Percentiles rank a stretch among this genome's conserved stretches.
Evolutionary conservation across 139 green algal species (phyloP).

Genomic region (Chlorella ohadii): DNA sequence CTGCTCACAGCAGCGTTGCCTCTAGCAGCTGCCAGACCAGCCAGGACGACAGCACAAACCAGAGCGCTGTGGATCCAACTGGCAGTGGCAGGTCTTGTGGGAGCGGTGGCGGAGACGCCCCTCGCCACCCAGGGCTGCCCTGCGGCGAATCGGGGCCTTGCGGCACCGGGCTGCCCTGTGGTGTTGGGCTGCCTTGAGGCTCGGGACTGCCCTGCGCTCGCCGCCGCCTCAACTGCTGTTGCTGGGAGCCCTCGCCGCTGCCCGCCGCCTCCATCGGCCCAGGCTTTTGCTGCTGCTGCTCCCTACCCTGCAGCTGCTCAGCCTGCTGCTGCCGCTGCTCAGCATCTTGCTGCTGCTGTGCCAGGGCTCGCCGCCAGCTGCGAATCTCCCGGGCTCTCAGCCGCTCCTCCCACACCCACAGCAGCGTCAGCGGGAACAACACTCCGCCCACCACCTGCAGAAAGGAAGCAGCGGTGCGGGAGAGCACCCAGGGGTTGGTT

Average conservation of each 20-base stretch:
- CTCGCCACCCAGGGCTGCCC: background rate
- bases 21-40: background rate
- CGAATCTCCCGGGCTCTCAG: background rate
- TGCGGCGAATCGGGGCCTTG: background rate
- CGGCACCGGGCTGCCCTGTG: background rate
- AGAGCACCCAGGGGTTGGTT: background rate
- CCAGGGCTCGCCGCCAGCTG: background rate
- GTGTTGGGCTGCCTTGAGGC: background rate
- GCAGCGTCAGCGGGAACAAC: background rate
- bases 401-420: constrained; percentile 23
- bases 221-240: background rate
- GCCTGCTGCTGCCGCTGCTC: background rate
- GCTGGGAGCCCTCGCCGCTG: background rate
- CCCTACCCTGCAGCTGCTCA: too few species aligned
- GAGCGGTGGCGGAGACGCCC: background rate
- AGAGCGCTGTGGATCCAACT: background rate
- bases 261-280: background rate
- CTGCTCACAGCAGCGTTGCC: background rate
- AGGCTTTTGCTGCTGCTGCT: background rate
- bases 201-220: background rate
- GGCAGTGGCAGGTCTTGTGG: background rate
- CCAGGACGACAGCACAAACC: background rate
- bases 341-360: too few species aligned
- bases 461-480: background rate
- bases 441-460: background rate